These are phyloP conservation scores for Cucumis melo DNA, from an alignment of 306 rosid species.

Conservation along the genomic window DNA sequence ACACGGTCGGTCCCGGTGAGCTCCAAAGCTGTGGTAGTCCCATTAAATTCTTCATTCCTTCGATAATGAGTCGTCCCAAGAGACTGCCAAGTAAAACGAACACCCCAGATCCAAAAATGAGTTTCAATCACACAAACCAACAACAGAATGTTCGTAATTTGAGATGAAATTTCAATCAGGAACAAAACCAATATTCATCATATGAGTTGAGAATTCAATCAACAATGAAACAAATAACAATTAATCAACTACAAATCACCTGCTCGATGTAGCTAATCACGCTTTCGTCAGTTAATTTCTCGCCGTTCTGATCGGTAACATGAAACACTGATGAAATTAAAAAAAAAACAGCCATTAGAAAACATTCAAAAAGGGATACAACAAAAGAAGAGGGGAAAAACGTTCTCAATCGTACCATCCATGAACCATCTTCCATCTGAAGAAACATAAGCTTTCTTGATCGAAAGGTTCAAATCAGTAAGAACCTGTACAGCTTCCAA, in stretches of 20 bases:
- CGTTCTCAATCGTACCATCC: slow-evolving; percentile 45
- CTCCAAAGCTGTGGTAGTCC: slow-evolving; percentile 57
- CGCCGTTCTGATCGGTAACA: slow-evolving; percentile 67
- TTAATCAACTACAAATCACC: slow-evolving; percentile 27
- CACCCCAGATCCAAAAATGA: not conserved
- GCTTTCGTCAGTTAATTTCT: slow-evolving; percentile 71
- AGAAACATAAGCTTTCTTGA: slow-evolving; percentile 81
- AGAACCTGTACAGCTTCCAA: slow-evolving; percentile 85
- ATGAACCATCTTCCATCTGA: slow-evolving; percentile 93
- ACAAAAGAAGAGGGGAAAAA: not conserved
- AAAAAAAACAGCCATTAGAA: not conserved
- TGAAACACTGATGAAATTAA: slow-evolving; percentile 55
- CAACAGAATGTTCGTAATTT: not conserved
- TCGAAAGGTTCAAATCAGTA: slow-evolving; percentile 67
- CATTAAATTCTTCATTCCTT: slow-evolving; percentile 22
- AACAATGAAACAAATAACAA: not conserved
- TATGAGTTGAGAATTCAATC: not conserved
- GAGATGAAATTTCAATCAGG: not conserved
- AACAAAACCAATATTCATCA: not conserved
- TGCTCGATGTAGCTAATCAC: slow-evolving; percentile 63
- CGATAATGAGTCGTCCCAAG: slow-evolving; percentile 47
- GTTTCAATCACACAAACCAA: not conserved
- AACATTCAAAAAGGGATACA: not conserved
- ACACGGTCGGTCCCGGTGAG: slow-evolving; percentile 82
- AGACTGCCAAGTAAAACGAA: slow-evolving; percentile 27